A percentile compares a stretch with the other conserved stretches of the same genome.
These are phyloP conservation scores for Phaeophleospora eucalypticola DNA, from an alignment of 2,329 filamentous ascomycete species.

Conservation along the genomic window DNA sequence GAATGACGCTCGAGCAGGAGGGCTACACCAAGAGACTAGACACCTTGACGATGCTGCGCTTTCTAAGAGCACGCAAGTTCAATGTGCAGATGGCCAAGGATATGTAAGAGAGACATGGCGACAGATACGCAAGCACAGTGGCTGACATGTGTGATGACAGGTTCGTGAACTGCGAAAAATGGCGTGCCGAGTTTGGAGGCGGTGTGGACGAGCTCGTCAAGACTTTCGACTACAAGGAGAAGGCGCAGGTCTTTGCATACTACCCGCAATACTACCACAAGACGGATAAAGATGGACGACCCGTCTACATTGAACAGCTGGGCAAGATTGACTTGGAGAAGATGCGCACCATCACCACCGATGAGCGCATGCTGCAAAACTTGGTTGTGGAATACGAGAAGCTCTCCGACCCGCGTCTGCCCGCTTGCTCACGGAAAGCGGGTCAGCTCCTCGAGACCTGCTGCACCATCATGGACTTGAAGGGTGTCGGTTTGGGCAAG, in stretches of 20 bases:
- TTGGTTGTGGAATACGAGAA: constrained; percentile 98
- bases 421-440: constrained; percentile 89
- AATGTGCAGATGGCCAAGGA: constrained; percentile 76
- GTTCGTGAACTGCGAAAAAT: constrained; percentile 87
- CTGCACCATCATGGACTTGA: constrained; percentile 97
- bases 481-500: constrained; percentile 82
- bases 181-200: constrained; percentile 75
- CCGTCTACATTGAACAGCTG: constrained; percentile 93
- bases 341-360: constrained; percentile 89
- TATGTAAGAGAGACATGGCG: constrained; percentile 62
- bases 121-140: neutral
- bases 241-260: constrained; percentile 76
- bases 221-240: constrained; percentile 84
- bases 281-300: constrained; percentile 89
- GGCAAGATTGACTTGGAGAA: constrained; percentile 86
- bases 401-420: constrained; percentile 84
- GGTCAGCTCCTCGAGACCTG: constrained; percentile 91
- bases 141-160: constrained; percentile 47
- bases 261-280: constrained; percentile 99
- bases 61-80: constrained; percentile 87
- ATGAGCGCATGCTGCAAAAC: constrained; percentile 93
- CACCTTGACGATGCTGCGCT: constrained; percentile 77
- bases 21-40: constrained; percentile 83
- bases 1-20: constrained; percentile 75
- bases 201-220: constrained; percentile 73